Evolutionary conservation across 257 asterid species (phyloP), one percentile per base, ranked within the genome.

Genomic region (Scutellaria baicalensis): DNA sequence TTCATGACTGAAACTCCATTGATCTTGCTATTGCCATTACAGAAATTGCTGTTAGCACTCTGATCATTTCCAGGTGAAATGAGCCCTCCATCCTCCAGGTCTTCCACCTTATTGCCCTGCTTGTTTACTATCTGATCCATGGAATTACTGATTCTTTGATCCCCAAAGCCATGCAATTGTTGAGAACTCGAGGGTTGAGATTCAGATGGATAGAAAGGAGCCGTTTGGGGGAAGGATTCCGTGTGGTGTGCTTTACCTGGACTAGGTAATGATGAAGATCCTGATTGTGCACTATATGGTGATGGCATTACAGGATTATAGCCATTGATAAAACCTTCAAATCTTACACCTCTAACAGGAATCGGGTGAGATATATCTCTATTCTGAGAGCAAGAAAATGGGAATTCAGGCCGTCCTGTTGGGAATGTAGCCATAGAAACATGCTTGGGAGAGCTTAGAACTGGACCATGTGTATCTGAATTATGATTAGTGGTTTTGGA

Each of bases 11-110:
- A 68, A 75, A 64, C 33, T 23, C 69, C 23, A 69, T 69, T 76
- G 18, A 49, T 45, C 42, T 80, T 77, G 72, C 83, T 49, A 47
- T 61, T 75, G 52, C 88, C 84, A n/a, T n/a, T n/a, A n/a, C n/a
- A n/a, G n/a, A n/a, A n/a, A n/a, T n/a, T n/a, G n/a, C n/a, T n/a
- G n/a, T n/a, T n/a, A n/a, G n/a, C n/a, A 75, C 86, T 84, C 59
- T 80, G 95, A 67, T 86, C 89, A 57, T 89, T 78, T 57, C 83
- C 80, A 35, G 88, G 84, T 35, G 90, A 85, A 39, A 76, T 33
- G 62, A 72, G 83, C 52, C 77, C 85, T 3, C 36, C 75, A 65
- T 84, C 89, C 45, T 80, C 87, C 33, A 64, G 9, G 18, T 73
- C 79, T 10, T 85, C 91, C 72, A 79, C 39, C 54, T 44, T 78